Conservation (phyloP, 2,329 filamentous ascomycete species). For the Erysiphe pisi region DNA sequence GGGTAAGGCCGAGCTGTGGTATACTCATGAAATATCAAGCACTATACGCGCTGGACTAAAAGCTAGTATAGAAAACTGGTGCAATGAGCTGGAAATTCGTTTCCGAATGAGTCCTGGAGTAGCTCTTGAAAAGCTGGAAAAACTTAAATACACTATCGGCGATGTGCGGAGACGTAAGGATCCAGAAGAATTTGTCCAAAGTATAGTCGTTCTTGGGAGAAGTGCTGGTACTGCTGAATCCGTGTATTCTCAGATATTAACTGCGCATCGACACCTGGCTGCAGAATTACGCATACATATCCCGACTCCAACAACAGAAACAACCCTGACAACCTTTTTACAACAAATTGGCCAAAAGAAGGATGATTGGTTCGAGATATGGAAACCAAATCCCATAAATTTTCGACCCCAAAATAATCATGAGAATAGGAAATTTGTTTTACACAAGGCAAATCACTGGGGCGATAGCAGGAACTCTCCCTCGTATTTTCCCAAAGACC, state of each 20-base stretch:
- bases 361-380: neutral
- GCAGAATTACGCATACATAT: neutral
- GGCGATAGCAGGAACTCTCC: too few relatives aligned
- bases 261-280: neutral
- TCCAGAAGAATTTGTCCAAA: slow-evolving; percentile 13
- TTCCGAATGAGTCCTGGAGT: too few relatives aligned
- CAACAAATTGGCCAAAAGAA: neutral
- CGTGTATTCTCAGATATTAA: neutral
- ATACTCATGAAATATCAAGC: neutral
- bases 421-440: too few relatives aligned
- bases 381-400: too few relatives aligned
- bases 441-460: too few relatives aligned
- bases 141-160: too few relatives aligned
- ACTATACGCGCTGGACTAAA: neutral
- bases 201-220: neutral
- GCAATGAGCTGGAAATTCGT: neutral
- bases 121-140: too few relatives aligned
- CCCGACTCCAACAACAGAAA: neutral
- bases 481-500: too few relatives aligned
- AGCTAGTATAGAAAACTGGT: neutral
- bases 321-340: neutral
- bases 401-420: too few relatives aligned
- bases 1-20: neutral
- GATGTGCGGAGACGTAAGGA: neutral
- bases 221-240: neutral